phyloP scores from a whole-genome alignment of 2,329 filamentous ascomycete genomes.

The Aspergillus fijiensis region DNA sequence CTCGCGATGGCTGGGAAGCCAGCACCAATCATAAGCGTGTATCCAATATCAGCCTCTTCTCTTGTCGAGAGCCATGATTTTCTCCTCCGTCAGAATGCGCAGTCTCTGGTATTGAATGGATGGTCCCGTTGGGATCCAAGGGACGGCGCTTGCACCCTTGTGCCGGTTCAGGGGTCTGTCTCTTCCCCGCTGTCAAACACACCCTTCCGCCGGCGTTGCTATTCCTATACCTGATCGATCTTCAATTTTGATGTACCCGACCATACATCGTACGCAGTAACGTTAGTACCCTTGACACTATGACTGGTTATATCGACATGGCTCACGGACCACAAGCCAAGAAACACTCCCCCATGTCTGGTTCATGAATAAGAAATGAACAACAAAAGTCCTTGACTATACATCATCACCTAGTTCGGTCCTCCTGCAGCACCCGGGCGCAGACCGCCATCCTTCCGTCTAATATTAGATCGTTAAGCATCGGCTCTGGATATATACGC shows the following conservation, averaged over 20 bases:
- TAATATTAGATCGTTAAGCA: neutral
- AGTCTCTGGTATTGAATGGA: neutral
- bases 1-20: neutral
- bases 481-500: neutral
- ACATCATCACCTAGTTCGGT: neutral
- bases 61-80: neutral
- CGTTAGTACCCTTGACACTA: no score
- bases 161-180: neutral
- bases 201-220: no score
- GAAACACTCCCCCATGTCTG: neutral
- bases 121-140: slow-evolving; percentile 2
- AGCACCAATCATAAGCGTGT: neutral
- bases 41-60: neutral
- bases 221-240: no score
- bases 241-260: no score
- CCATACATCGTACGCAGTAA: no score
- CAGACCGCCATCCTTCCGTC: neutral
- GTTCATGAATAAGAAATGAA: neutral
- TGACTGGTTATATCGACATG: neutral
- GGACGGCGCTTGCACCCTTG: slow-evolving; percentile 1
- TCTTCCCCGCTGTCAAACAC: no score
- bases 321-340: neutral
- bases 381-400: neutral
- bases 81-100: neutral
- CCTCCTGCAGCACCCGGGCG: neutral